phyloP scores from a whole-genome alignment of 2,329 filamentous ascomycete species.

The Macrophomina phaseolina region DNA sequence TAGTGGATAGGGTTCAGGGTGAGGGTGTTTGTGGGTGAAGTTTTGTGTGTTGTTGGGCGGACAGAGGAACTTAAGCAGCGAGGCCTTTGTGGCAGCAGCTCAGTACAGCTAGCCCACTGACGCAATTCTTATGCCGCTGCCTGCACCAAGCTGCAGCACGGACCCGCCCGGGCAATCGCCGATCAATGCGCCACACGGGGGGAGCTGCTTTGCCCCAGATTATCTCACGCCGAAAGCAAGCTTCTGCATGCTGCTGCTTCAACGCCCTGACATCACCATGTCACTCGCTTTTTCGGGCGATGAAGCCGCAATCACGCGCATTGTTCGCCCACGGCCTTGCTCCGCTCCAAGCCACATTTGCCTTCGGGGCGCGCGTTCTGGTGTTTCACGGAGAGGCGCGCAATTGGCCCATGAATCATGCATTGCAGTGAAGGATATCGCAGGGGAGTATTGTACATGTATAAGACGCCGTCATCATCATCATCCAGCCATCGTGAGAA shows the following conservation, averaged over 20 bases:
- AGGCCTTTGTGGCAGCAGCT: constrained; percentile 22
- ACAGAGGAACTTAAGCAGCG: constrained; percentile 23
- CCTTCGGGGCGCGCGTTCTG: background rate
- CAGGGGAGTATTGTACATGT: constrained; percentile 13
- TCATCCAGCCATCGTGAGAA: background rate
- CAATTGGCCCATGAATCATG: constrained; percentile 16
- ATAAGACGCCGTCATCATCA: constrained; percentile 9
- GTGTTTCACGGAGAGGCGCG: background rate
- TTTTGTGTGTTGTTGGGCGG: constrained; percentile 9
- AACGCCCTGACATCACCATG: constrained; percentile 22
- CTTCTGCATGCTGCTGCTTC: background rate
- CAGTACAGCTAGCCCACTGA: constrained; percentile 12
- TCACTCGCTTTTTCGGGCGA: background rate
- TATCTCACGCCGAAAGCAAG: constrained; percentile 16
- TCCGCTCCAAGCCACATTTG: background rate
- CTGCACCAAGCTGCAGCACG: background rate
- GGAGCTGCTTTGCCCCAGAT: constrained; percentile 4
- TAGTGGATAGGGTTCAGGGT: constrained; percentile 12
- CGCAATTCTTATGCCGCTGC: constrained; percentile 13
- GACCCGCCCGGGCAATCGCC: constrained; percentile 6
- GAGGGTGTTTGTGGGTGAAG: constrained; percentile 27
- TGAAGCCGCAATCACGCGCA: constrained; percentile 12
- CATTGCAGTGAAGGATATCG: constrained; percentile 11
- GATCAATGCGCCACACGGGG: constrained; percentile 18
- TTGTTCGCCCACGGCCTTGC: background rate